Conservation (phyloP, 345 rosid species). For the Eutrema heterophyllum region DNA sequence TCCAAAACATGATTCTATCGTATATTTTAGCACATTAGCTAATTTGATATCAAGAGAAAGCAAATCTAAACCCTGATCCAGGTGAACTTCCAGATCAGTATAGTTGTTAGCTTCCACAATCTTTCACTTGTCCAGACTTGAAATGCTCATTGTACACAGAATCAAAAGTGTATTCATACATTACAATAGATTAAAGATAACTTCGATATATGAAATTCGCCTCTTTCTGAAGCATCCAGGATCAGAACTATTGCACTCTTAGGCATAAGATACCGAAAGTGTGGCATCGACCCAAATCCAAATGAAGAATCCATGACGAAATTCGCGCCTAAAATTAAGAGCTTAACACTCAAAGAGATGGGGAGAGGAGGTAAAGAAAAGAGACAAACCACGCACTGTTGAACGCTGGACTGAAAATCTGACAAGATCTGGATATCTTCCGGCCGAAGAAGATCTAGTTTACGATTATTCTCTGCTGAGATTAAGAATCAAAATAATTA, state of each 20-base stretch:
- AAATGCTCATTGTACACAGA: background rate
- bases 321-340: background rate
- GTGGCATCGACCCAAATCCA: background rate
- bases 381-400: slow-evolving; percentile 84
- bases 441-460: slow-evolving; percentile 32
- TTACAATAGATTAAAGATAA: background rate
- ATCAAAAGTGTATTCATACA: background rate
- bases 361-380: background rate
- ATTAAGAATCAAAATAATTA: background rate
- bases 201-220: background rate
- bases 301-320: background rate
- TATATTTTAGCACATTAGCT: background rate
- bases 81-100: slow-evolving; percentile 3
- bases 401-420: slow-evolving; percentile 62
- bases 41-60: background rate
- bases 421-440: slow-evolving; percentile 49
- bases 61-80: background rate
- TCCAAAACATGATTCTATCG: slow-evolving; percentile 2
- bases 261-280: background rate
- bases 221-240: background rate
- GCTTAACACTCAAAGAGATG: background rate
- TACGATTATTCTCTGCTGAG: slow-evolving; percentile 38
- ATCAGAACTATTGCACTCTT: background rate
- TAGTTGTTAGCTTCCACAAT: background rate
- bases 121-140: background rate